Evolutionary conservation across 345 rosid species (phyloP).

Genomic region (Eutrema heterophyllum): DNA sequence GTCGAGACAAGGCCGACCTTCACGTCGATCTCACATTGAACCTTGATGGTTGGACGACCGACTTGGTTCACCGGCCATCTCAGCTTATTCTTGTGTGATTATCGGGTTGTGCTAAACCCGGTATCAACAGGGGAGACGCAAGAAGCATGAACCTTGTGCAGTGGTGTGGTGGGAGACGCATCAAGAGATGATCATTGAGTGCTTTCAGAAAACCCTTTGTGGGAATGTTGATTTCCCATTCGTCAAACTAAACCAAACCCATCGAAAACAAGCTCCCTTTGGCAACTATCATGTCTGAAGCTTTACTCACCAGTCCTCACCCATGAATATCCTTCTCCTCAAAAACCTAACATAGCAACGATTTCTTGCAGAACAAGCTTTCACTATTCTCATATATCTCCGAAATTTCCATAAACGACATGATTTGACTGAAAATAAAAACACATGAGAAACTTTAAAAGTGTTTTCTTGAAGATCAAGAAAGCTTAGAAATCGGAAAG

Average conservation of each 20-base stretch:
- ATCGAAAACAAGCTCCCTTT: conserved; percentile 39
- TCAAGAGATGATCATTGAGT: conserved; percentile 37
- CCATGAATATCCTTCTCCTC: conserved; percentile 46
- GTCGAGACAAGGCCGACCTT: no score
- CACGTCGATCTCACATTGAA: no score
- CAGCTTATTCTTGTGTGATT: no score
- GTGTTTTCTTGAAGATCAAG: conserved; percentile 1
- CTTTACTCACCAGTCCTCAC: conserved; percentile 54
- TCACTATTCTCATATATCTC: conserved; percentile 64
- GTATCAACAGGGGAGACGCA: no score
- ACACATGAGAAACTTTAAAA: neutral
- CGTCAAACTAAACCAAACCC: conserved; percentile 31
- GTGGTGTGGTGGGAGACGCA: conserved; percentile 46
- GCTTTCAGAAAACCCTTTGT: conserved; percentile 46
- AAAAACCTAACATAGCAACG: conserved; percentile 47
- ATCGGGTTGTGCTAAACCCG: no score
- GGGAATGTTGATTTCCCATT: conserved; percentile 32
- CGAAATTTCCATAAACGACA: conserved; percentile 60
- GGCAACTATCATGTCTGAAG: conserved; percentile 45
- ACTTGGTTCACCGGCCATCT: no score
- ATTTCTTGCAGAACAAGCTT: conserved; percentile 50
- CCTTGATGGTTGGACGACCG: no score
- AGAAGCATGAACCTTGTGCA: conserved; percentile 57
- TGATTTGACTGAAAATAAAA: conserved; percentile 36
- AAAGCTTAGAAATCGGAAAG: neutral